Base-by-base conservation (phyloP, 1,284 basidiomycete genomes). In the Rhodofomes roseus region DNA sequence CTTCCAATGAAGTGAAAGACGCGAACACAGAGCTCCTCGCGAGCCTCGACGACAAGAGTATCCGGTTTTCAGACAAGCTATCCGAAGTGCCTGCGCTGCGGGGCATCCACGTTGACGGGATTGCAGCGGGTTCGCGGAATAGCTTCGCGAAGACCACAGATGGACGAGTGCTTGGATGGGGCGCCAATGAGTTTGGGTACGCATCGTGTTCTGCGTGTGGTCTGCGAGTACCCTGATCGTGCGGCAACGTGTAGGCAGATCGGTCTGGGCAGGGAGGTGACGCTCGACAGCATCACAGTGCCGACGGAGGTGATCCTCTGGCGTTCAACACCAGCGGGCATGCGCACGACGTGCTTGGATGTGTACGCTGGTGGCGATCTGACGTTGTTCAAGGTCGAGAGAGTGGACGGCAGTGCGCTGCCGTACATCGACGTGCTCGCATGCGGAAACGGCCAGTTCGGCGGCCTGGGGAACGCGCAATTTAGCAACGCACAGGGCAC, bases 161-260 rank as follows among this genome's bases (percentile, higher is more conserved):
- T 7, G 95, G 94, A 1, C 79, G 87, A 48, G 92, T 96, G 3
- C 82, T 98, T n/a, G 92, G 87, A 0, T 95, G 91, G 84, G 94
- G 94, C 52, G 91, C 91, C 0, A 96, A 96, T 71, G 87, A 91
- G 63, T 89, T 81, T 64, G 92, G 93, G 87, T 89, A 63, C 58
- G 80, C 67, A 43, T 16, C 20, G 34, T 34, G 55, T 5, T 43
- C 2, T 27, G 46, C 40, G 27, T 54, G 36, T 39, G 31, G 16
- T 2, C n/a, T 3, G 12, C 31, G 50, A 16, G 20, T 34, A 52
- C 50, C 50, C 50, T 52, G 29, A 52, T 52, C 20, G 7, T 20
- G n/a, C 50, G 7, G 36, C 50, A 52, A 34, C 31, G 29, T 52
- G 50, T 12, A 92, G 91, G 41, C 93, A 96, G 74, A 81, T 94